Conservation (phyloP, 106 monocot species). For the Dendrobium nobile region DNA sequence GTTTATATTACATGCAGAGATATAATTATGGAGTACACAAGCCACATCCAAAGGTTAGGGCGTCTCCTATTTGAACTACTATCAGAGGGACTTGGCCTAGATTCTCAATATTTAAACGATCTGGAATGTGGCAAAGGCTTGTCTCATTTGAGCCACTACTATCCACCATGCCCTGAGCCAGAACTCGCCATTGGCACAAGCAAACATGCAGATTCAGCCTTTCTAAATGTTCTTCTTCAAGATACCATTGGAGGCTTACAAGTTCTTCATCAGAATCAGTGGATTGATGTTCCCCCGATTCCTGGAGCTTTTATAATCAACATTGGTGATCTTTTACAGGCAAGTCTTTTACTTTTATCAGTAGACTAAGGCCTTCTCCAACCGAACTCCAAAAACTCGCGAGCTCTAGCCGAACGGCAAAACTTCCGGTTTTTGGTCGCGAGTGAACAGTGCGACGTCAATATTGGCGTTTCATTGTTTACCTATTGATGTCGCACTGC, state of each 20-base stretch:
- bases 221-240: constrained; percentile 67
- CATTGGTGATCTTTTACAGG: constrained; percentile 76
- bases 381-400: too few species aligned
- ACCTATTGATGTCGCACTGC: too few species aligned
- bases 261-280: constrained; percentile 33
- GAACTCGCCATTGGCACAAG: constrained; percentile 50
- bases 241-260: constrained; percentile 67
- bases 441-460: too few species aligned
- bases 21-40: constrained; percentile 6
- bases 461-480: too few species aligned
- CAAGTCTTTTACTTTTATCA: neutral
- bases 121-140: constrained; percentile 39
- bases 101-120: constrained; percentile 26
- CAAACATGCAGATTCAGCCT: constrained; percentile 49
- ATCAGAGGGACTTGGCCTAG: constrained; percentile 27
- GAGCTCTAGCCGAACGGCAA: too few species aligned
- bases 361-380: too few species aligned
- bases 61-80: constrained; percentile 5
- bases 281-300: constrained; percentile 43
- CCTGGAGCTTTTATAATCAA: constrained; percentile 58
- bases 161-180: constrained; percentile 75
- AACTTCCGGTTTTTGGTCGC: too few species aligned
- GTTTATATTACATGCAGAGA: constrained; percentile 4
- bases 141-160: constrained; percentile 39
- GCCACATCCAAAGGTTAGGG: neutral